A percentile compares a stretch with the other conserved stretches of the same genome.
These are phyloP conservation scores for Benincasa hispida DNA, from an alignment of 306 rosid species.

Conservation along the genomic window DNA sequence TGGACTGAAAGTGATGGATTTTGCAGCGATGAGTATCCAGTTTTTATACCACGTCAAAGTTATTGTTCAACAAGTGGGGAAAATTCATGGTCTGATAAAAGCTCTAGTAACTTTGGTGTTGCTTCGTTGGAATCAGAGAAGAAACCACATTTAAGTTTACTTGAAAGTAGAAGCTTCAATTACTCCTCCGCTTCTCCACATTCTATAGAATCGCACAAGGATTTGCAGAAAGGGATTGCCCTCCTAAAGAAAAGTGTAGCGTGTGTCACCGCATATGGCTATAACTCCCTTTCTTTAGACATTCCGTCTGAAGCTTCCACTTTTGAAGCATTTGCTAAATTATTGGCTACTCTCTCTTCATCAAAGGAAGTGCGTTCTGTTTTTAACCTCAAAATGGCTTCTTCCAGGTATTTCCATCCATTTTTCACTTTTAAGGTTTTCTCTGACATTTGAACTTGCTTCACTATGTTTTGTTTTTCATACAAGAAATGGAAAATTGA, in stretches of 20 bases:
- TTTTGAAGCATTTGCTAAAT: constrained; percentile 81
- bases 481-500: not conserved
- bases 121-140: constrained; percentile 92
- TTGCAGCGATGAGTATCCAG: constrained; percentile 87
- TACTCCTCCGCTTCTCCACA: constrained; percentile 68
- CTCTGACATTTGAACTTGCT: not conserved
- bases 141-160: constrained; percentile 60
- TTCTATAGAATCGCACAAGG: constrained; percentile 64
- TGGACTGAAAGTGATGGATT: constrained; percentile 17
- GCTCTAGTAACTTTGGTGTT: constrained; percentile 87
- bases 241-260: constrained; percentile 93
- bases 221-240: constrained; percentile 87
- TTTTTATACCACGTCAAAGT: constrained; percentile 87
- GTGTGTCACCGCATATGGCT: constrained; percentile 77
- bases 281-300: constrained; percentile 68
- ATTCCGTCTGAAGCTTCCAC: constrained; percentile 85
- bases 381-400: constrained; percentile 57
- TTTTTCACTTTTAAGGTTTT: not conserved
- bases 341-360: constrained; percentile 78
- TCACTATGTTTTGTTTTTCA: not conserved
- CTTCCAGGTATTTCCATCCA: constrained; percentile 53
- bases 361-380: constrained; percentile 87
- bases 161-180: constrained; percentile 65
- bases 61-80: constrained; percentile 77
- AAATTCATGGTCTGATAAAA: constrained; percentile 90